Percentiles rank a stretch among this genome's conserved stretches.
phyloP scores from a whole-genome alignment of 176 grass and related monocot species.

The Juncus inflexus region DNA sequence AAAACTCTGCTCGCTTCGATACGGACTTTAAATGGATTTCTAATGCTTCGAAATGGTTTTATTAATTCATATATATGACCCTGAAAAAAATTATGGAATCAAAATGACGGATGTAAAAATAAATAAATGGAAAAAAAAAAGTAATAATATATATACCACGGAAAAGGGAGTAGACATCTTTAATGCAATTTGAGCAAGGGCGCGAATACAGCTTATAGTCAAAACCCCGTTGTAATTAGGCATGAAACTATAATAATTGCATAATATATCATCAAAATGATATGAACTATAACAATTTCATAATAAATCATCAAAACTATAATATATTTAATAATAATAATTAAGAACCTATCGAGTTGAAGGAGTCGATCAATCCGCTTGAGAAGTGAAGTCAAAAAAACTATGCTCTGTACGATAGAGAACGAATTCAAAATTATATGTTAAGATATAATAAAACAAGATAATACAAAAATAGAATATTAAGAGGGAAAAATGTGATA shows the following conservation, averaged over 20 bases:
- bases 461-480: neutral
- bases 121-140: neutral
- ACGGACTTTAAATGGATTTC: constrained; percentile 80
- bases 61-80: constrained; percentile 78
- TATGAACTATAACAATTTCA: constrained; percentile 4
- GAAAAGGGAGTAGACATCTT: constrained; percentile 68
- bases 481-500: constrained; percentile 21
- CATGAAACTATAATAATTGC: constrained; percentile 58
- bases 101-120: neutral
- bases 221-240: constrained; percentile 91
- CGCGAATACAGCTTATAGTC: constrained; percentile 91
- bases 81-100: constrained; percentile 31
- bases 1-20: constrained; percentile 92
- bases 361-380: constrained; percentile 86
- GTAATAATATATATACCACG: constrained; percentile 44
- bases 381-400: constrained; percentile 68
- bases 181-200: constrained; percentile 78
- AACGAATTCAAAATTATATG: neutral
- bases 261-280: neutral
- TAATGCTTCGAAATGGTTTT: constrained; percentile 57
- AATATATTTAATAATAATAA: constrained; percentile 10
- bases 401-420: constrained; percentile 41
- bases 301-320: neutral
- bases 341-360: constrained; percentile 77
- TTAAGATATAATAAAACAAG: constrained; percentile 1